Evolutionary conservation across 148 eudicot species (phyloP).

Genomic region (Rhododendron kiyosumense): DNA sequence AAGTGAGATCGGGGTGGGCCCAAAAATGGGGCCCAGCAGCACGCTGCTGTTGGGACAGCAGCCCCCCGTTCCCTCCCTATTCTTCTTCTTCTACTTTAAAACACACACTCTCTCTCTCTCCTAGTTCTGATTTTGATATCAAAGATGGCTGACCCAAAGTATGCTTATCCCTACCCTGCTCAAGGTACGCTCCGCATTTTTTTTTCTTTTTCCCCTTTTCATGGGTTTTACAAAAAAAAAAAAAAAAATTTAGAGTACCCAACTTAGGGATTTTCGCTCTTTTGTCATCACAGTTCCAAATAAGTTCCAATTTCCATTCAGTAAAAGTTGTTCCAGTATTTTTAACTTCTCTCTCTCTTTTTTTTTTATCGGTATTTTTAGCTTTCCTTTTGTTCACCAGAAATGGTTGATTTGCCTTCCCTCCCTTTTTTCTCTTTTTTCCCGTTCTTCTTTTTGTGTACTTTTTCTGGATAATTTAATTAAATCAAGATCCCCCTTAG

Average conservation of each 20-base stretch:
- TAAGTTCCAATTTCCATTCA: background rate
- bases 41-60: too few relatives aligned
- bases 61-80: too few relatives aligned
- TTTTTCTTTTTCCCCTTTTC: background rate
- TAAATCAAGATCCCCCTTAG: background rate
- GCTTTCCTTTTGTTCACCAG: background rate
- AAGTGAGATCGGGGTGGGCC: too few relatives aligned
- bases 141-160: conserved; percentile 22
- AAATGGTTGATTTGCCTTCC: background rate
- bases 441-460: background rate
- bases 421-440: background rate
- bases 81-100: background rate
- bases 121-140: background rate
- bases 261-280: background rate
- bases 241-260: background rate
- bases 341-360: too few relatives aligned
- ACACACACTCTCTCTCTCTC: background rate
- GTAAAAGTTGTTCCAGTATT: background rate
- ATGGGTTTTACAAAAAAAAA: background rate
- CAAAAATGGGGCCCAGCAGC: too few relatives aligned
- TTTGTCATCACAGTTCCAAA: background rate
- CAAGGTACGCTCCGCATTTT: conserved; percentile 6
- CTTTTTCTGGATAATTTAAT: background rate
- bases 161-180: conserved; percentile 10
- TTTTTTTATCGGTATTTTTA: too few relatives aligned